A percentile compares a stretch with the other conserved stretches of the same genome.
phyloP scores from a whole-genome alignment of 139 green algal genomes.

The Micromonas commoda region DNA sequence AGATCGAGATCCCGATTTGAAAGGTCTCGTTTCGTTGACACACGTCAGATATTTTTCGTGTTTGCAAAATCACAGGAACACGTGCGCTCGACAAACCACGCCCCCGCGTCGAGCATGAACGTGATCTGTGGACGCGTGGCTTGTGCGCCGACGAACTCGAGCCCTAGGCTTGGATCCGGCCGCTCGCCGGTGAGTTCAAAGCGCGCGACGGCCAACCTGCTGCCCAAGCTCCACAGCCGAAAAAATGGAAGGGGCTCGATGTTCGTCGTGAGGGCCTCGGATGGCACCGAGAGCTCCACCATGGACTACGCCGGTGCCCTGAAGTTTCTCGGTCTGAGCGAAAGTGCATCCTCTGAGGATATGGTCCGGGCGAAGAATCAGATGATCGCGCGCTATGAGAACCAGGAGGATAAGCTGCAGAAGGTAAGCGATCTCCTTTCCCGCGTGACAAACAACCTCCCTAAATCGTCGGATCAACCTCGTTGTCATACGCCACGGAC shows the following conservation, averaged over 20 bases:
- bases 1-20: too few species aligned
- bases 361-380: conserved; percentile 14
- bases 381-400: neutral
- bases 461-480: too few species aligned
- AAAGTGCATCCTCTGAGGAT: neutral
- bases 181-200: neutral
- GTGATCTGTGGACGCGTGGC: neutral
- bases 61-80: neutral
- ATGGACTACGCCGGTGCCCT: neutral
- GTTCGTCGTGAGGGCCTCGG: neutral
- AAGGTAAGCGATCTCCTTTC: neutral
- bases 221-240: neutral
- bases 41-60: neutral
- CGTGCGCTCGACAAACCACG: neutral
- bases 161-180: neutral
- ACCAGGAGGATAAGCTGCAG: conserved; percentile 9
- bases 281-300: neutral
- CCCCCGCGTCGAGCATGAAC: neutral
- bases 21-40: too few species aligned
- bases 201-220: neutral
- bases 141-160: neutral
- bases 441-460: too few species aligned
- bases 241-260: neutral
- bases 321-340: conserved; percentile 1
- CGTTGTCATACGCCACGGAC: too few species aligned